Evolutionary conservation across 164 flowering plant genomes (phyloP).

Genomic region (Annona cherimola): DNA sequence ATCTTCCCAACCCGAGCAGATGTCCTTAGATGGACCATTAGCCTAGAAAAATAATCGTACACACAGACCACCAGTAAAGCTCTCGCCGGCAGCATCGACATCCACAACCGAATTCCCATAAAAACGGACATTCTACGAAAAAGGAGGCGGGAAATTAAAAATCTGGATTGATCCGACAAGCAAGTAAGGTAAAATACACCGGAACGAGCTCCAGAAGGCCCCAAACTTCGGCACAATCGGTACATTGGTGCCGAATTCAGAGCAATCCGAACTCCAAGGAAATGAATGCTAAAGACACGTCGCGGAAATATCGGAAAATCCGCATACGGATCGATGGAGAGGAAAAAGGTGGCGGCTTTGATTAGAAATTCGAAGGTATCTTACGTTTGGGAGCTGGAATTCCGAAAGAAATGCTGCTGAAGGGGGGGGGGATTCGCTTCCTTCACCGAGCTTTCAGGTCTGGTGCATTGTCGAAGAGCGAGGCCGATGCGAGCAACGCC

Average conservation of each 20-base stretch:
- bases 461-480: not conserved
- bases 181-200: no score
- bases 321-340: no score
- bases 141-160: no score
- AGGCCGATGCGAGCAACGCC: not conserved
- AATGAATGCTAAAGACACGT: not conserved
- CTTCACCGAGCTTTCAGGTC: not conserved
- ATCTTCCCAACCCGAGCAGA: not conserved
- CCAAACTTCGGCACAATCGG: not conserved
- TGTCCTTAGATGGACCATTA: no score
- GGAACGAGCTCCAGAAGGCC: not conserved
- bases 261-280: not conserved
- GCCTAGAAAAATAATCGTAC: no score
- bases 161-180: no score
- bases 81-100: no score
- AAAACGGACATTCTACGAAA: no score
- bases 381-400: not conserved
- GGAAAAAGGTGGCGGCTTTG: no score
- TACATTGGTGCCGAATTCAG: not conserved
- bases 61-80: no score
- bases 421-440: not conserved
- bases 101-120: no score
- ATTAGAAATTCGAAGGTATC: no score
- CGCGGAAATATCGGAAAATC: not conserved
- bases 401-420: not conserved